Percentiles rank a stretch among this genome's conserved stretches.
Evolutionary conservation across 495 filamentous ascomycete species (phyloP).

Genomic region (Parathielavia appendiculata): DNA sequence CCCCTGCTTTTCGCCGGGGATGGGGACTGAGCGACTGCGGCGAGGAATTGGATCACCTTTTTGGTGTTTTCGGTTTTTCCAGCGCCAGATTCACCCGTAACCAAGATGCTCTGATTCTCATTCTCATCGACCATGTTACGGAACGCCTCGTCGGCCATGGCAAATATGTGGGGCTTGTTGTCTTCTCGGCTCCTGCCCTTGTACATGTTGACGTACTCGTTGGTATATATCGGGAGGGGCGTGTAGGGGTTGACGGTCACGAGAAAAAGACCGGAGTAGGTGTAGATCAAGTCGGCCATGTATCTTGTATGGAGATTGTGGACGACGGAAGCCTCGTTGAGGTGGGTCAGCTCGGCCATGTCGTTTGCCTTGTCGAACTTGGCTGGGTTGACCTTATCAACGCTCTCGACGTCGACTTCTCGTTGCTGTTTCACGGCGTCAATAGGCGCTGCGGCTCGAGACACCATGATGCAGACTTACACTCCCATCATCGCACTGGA

Average conservation of each 20-base stretch:
- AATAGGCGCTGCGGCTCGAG: slow-evolving; percentile 13
- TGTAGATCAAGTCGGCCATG: slow-evolving; percentile 95
- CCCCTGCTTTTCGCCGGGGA: slow-evolving; percentile 57
- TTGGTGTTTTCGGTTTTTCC: slow-evolving; percentile 99
- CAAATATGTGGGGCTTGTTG: slow-evolving; percentile 95
- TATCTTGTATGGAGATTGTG: slow-evolving; percentile 94
- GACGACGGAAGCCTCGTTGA: slow-evolving; percentile 97
- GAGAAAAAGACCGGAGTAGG: slow-evolving; percentile 95
- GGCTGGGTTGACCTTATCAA: slow-evolving; percentile 98
- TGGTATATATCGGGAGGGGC: slow-evolving; percentile 87
- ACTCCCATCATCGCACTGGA: slow-evolving; percentile 91
- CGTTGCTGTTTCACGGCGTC: slow-evolving; percentile 60
- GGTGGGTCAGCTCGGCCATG: slow-evolving; percentile 96
- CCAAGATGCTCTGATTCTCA: slow-evolving; percentile 93
- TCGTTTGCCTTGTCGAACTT: slow-evolving; percentile 99
- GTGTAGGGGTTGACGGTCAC: slow-evolving; percentile 98
- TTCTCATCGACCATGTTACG: slow-evolving; percentile 92
- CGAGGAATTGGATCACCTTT: slow-evolving; percentile 98
- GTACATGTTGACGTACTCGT: slow-evolving; percentile 97
- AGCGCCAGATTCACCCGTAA: slow-evolving; percentile 96
- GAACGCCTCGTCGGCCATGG: slow-evolving; percentile 97
- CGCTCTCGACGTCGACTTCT: slow-evolving; percentile 72
- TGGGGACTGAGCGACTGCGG: slow-evolving; percentile 84
- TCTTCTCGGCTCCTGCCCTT: slow-evolving; percentile 85
- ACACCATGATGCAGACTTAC: slow-evolving; percentile 45